Percentiles rank a stretch among this genome's conserved stretches.
Conservation (phyloP, 1,284 basidiomycete species). For the Leccinum angustisporum region DNA sequence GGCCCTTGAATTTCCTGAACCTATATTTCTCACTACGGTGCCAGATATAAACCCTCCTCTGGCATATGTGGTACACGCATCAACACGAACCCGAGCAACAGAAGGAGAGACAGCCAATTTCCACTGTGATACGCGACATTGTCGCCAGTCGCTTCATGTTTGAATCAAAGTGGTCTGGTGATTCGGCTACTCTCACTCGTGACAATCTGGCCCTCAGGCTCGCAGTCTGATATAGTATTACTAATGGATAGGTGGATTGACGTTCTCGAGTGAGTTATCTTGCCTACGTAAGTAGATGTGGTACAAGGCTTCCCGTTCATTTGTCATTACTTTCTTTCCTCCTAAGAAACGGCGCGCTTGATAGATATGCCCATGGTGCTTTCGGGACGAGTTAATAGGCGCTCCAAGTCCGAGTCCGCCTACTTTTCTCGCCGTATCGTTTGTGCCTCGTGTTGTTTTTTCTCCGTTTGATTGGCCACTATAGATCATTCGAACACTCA, state of each 20-base stretch:
- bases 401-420: no score
- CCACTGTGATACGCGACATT: conserved; percentile 18
- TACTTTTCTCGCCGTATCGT: no score
- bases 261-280: conserved; percentile 52
- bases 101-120: conserved; percentile 17
- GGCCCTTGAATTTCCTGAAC: background rate
- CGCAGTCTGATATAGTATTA: conserved; percentile 40
- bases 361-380: no score
- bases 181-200: conserved; percentile 18
- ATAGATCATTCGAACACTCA: no score
- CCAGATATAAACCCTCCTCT: conserved; percentile 29
- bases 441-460: no score
- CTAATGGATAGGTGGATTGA: conserved; percentile 61
- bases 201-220: conserved; percentile 21
- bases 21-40: conserved; percentile 1
- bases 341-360: no score
- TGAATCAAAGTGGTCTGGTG: conserved; percentile 22
- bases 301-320: background rate
- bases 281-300: background rate
- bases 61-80: conserved; percentile 24
- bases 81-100: conserved; percentile 1
- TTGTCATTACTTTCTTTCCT: no score
- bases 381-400: no score
- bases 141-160: conserved; percentile 8
- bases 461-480: no score